phyloP scores from a whole-genome alignment of 2,329 filamentous ascomycete genomes.

The Verticillium dahliae region DNA sequence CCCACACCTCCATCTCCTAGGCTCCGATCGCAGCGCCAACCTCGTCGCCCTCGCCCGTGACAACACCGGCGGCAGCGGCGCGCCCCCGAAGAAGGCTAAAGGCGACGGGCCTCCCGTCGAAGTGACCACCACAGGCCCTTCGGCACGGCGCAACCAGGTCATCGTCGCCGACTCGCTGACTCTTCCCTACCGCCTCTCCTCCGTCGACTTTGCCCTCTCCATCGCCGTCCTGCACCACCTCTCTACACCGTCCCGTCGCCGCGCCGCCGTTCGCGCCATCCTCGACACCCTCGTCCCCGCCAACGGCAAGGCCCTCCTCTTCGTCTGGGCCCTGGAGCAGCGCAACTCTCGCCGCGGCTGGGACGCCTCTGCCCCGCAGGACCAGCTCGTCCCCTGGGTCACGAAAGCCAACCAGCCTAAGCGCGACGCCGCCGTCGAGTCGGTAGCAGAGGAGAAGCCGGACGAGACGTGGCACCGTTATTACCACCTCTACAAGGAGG shows the following conservation, averaged over 20 bases:
- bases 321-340: constrained; percentile 96
- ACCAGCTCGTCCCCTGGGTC: constrained; percentile 95
- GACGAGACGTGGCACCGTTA: constrained; percentile 70
- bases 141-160: constrained; percentile 35
- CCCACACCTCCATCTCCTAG: constrained; percentile 69
- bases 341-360: constrained; percentile 79
- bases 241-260: constrained; percentile 66
- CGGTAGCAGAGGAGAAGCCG: constrained; percentile 15
- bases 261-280: constrained; percentile 65
- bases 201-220: constrained; percentile 78
- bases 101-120: background rate
- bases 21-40: constrained; percentile 69
- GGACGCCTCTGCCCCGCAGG: constrained; percentile 77
- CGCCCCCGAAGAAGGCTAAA: constrained; percentile 14
- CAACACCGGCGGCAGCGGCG: constrained; percentile 11
- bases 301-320: constrained; percentile 63
- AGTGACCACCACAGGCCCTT: constrained; percentile 4
- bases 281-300: constrained; percentile 55
- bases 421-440: constrained; percentile 16
- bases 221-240: constrained; percentile 94
- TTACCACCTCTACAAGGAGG: constrained; percentile 85
- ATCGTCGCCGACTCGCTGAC: constrained; percentile 75
- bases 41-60: constrained; percentile 43
- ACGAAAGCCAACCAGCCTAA: constrained; percentile 36
- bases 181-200: constrained; percentile 64